phyloP scores from a whole-genome alignment of 257 asterid genomes.

The Coffea canephora region DNA sequence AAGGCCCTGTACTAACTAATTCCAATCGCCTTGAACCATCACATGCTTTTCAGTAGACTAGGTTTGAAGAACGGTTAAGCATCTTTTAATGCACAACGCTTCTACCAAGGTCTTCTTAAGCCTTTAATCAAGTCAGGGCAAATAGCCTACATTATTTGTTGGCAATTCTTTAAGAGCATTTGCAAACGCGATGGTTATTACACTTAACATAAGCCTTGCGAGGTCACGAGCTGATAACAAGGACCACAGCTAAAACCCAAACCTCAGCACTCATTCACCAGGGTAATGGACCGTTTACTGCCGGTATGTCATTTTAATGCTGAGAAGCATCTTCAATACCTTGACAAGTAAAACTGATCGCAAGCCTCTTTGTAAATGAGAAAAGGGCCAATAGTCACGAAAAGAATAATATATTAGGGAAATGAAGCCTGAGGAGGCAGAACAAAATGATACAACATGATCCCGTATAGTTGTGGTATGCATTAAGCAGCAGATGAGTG shows the following conservation, averaged over 20 bases:
- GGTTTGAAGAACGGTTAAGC: background rate
- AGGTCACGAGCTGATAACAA: no score
- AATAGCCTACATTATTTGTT: background rate
- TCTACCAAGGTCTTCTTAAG: no score
- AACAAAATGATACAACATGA: constrained; percentile 11
- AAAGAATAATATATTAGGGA: background rate
- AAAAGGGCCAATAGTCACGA: background rate
- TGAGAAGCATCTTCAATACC: background rate
- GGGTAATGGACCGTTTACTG: background rate
- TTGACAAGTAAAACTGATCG: background rate
- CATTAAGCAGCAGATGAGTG: background rate
- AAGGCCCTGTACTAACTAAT: no score
- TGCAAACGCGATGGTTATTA: background rate
- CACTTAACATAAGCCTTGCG: no score
- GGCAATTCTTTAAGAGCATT: background rate
- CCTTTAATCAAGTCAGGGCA: background rate
- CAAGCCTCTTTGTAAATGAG: no score
- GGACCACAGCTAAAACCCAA: no score
- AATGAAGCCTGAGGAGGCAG: background rate
- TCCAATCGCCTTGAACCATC: no score
- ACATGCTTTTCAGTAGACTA: no score
- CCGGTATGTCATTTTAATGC: background rate
- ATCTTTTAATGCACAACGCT: background rate
- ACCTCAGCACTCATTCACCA: no score
- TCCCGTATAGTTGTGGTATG: background rate